Base-by-base conservation (phyloP, 2,329 filamentous ascomycete species). In the Neoarthrinium moseri region DNA sequence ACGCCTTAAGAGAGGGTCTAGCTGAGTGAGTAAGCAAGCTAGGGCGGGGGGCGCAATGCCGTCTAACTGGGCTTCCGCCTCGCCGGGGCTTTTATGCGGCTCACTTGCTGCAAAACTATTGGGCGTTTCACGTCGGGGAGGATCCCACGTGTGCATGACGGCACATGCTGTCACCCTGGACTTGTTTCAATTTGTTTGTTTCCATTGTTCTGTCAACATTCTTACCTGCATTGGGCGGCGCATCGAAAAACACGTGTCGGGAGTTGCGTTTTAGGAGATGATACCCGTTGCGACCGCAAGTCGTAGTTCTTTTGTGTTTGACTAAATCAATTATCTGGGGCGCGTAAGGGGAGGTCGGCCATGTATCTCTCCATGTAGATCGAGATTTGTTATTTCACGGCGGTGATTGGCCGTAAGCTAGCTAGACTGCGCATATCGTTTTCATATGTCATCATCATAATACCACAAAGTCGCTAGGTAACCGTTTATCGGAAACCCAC, bases 1-100 rank as follows among this genome's bases (percentile, higher is more conserved):
- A 80, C 33, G 79, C 83, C 7, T 59, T 90, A 55, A 72, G 70
- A 50, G 83, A 87, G 56, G 79, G 72, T 37, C 65, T 89, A 20
- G 69, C 70, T 39, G 77, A 74, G 53, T 69, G 58, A 51, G 17
- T 29, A 29, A 29, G n/a, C 26, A 29, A 29, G 26, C 8, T n/a
- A 29, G 8, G 8, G 26, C 8, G 8, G 8, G n/a, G 8, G n/a
- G 26, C 8, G 8, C 8, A 8, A 29, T 8, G 26, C 26, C 26
- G n/a, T 29, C n/a, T n/a, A n/a, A n/a, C n/a, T n/a, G n/a, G n/a
- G n/a, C n/a, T n/a, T n/a, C n/a, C n/a, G n/a, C n/a, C n/a, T n/a
- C n/a, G n/a, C n/a, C n/a, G n/a, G n/a, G n/a, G n/a, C n/a, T n/a
- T n/a, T n/a, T n/a, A n/a, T n/a, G n/a, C n/a, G n/a, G n/a, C n/a